Conservation (phyloP, 1,284 basidiomycete genomes). For the Ustilago lituana region DNA sequence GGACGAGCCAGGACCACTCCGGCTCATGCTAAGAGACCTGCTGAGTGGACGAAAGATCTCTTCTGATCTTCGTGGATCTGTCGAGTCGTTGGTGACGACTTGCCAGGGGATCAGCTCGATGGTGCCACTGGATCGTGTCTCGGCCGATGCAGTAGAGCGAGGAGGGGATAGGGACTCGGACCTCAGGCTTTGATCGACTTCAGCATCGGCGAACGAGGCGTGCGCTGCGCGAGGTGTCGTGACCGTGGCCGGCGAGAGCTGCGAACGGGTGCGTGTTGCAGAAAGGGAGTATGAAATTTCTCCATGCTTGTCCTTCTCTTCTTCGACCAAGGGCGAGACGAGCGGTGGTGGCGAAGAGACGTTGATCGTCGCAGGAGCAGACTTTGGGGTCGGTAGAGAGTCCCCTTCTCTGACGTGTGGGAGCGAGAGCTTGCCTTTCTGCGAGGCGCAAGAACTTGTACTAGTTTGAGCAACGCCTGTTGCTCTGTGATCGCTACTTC, state of each 20-base stretch:
- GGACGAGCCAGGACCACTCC: constrained; percentile 8
- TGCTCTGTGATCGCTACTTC: too few species aligned
- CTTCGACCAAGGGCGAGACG: too few species aligned
- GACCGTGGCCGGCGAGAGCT: background rate
- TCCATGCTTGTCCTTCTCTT: too few species aligned
- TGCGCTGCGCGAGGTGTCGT: constrained; percentile 3
- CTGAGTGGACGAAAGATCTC: constrained; percentile 39
- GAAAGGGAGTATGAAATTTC: too few species aligned
- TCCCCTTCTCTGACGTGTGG: too few species aligned
- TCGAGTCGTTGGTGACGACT: constrained; percentile 17
- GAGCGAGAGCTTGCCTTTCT: too few species aligned
- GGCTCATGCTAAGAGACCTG: constrained; percentile 3
- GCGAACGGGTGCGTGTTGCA: background rate
- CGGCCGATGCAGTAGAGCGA: constrained; percentile 5
- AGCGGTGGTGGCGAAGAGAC: too few species aligned
- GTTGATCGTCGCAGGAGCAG: too few species aligned
- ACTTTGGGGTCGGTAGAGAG: too few species aligned
- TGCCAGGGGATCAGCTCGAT: constrained; percentile 38
- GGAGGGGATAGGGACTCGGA: constrained; percentile 10
- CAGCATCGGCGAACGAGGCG: background rate
- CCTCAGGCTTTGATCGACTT: constrained; percentile 6
- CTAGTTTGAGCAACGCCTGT: too few species aligned
- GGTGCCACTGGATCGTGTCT: constrained; percentile 18
- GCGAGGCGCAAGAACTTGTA: too few species aligned
- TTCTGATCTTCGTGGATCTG: constrained; percentile 7